Evolutionary conservation across 148 eudicot genomes (phyloP).

Genomic region (Nepenthes gracilis): DNA sequence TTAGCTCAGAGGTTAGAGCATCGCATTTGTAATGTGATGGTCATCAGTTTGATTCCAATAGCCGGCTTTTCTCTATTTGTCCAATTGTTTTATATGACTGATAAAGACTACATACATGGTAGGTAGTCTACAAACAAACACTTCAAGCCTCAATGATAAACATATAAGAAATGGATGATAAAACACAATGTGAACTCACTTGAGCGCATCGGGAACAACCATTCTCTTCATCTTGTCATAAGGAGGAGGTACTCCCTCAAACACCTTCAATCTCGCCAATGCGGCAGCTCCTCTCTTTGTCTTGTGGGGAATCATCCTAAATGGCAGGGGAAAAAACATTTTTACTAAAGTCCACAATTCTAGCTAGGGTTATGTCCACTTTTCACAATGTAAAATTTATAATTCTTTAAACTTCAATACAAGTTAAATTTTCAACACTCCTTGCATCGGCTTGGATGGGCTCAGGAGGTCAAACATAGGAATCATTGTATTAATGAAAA

Average conservation of each 20-base stretch:
- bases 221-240: conserved; percentile 67
- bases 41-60: too few species aligned
- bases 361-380: background rate
- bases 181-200: conserved; percentile 27
- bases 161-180: background rate
- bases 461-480: too few species aligned
- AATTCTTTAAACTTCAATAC: too few species aligned
- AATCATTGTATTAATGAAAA: too few species aligned
- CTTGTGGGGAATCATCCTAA: conserved; percentile 85
- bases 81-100: too few species aligned
- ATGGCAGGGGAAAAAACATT: background rate
- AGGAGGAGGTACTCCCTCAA: conserved; percentile 74
- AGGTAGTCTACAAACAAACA: background rate
- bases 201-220: conserved; percentile 85
- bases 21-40: too few species aligned
- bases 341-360: background rate
- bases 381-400: background rate
- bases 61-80: too few species aligned
- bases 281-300: conserved; percentile 86
- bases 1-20: too few species aligned
- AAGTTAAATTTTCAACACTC: too few species aligned
- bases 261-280: conserved; percentile 69
- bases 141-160: background rate
- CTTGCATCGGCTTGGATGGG: too few species aligned
- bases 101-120: too few species aligned